Conservation (phyloP, 2,329 filamentous ascomycete genomes). For the Septoria petroselini region DNA sequence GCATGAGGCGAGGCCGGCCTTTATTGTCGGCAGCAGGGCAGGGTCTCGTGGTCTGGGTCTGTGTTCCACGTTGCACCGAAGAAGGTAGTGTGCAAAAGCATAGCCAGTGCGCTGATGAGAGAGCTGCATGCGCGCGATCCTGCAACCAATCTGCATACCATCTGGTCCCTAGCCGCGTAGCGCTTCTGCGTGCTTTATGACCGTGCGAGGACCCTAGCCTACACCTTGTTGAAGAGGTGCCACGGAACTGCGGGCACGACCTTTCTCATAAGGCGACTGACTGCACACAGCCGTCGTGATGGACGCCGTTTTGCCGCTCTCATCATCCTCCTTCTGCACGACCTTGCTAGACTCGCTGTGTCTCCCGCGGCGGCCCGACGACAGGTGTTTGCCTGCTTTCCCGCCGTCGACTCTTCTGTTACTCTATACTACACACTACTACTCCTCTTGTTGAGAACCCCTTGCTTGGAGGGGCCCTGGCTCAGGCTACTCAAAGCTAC, state of each 20-base stretch:
- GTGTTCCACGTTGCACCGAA: conserved; percentile 7
- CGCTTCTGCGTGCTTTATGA: conserved; percentile 10
- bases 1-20: conserved; percentile 1
- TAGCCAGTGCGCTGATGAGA: not conserved
- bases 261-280: conserved; percentile 3
- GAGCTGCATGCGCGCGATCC: conserved; percentile 9
- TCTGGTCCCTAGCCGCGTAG: conserved; percentile 1
- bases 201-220: conserved; percentile 7
- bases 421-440: no score
- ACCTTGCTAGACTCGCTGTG: conserved; percentile 5
- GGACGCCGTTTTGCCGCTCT: not conserved
- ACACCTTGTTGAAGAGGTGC: conserved; percentile 9
- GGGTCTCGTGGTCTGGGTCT: not conserved
- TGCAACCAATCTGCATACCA: conserved; percentile 6
- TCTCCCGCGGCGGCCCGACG: conserved; percentile 12
- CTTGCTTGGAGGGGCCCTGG: not conserved
- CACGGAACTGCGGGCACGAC: not conserved
- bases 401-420: not conserved
- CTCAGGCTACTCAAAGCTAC: conserved; percentile 4
- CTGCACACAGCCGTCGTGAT: conserved; percentile 1
- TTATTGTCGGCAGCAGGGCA: conserved; percentile 15
- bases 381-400: not conserved
- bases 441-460: not conserved
- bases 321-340: conserved; percentile 4
- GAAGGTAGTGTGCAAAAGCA: conserved; percentile 1